A percentile compares a stretch with the other conserved stretches of the same genome.
These are phyloP conservation scores for Lipomyces oligophaga DNA, from an alignment of 805 yeast genomes.

Conservation along the genomic window DNA sequence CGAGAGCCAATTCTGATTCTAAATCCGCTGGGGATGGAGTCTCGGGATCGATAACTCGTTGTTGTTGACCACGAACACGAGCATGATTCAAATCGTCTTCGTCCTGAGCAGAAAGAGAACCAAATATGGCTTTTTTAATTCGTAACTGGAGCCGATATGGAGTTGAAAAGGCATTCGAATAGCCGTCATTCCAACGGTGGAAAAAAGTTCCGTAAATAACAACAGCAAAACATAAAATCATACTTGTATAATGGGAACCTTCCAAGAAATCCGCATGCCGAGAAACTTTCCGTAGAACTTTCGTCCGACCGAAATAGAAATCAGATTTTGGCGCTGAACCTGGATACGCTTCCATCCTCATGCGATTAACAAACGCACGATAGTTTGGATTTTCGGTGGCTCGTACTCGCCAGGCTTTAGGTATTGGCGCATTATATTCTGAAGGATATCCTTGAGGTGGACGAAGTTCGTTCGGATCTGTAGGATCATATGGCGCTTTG, in stretches of 20 bases:
- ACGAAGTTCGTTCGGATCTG: slow-evolving; percentile 68
- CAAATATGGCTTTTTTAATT: slow-evolving; percentile 51
- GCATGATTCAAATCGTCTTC: slow-evolving; percentile 56
- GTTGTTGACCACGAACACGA: slow-evolving; percentile 38
- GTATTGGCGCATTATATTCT: slow-evolving; percentile 44
- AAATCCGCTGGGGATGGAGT: slow-evolving; percentile 37
- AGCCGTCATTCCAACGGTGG: slow-evolving; percentile 81
- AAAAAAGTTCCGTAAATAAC: slow-evolving; percentile 63
- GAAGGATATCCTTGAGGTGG: slow-evolving; percentile 86
- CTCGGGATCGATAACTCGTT: slow-evolving; percentile 36
- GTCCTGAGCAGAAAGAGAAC: slow-evolving; percentile 55
- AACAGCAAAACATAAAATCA: slow-evolving; percentile 38
- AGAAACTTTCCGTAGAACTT: slow-evolving; percentile 58
- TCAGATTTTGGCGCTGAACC: slow-evolving; percentile 69
- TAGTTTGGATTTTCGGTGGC: slow-evolving; percentile 26
- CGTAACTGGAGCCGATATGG: slow-evolving; percentile 61
- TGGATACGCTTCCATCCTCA: slow-evolving; percentile 67
- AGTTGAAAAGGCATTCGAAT: slow-evolving; percentile 65
- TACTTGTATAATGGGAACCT: slow-evolving; percentile 23
- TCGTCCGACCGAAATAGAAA: slow-evolving; percentile 73
- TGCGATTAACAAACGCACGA: slow-evolving; percentile 50
- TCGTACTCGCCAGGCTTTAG: slow-evolving; percentile 21
- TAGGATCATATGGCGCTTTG: slow-evolving; percentile 80
- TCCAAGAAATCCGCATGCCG: slow-evolving; percentile 53
- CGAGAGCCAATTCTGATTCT: slow-evolving; percentile 49